phyloP scores from a whole-genome alignment of 2,329 filamentous ascomycete species.

The Trichoderma sp. region DNA sequence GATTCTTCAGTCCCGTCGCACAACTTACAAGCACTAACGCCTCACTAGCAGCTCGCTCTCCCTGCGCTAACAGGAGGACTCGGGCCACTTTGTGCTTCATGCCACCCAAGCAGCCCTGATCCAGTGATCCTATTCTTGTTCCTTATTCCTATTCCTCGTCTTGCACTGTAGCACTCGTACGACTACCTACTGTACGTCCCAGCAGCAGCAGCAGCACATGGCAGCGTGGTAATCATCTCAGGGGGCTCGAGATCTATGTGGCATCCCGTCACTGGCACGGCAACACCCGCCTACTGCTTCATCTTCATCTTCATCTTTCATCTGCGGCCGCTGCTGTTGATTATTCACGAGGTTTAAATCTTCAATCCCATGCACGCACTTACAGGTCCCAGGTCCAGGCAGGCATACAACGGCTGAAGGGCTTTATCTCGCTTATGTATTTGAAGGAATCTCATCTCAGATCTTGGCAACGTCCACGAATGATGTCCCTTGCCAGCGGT shows the following conservation, averaged over 20 bases:
- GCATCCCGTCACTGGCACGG: not conserved
- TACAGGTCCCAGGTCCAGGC: not conserved
- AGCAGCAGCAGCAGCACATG: not conserved
- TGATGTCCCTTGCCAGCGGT: not conserved
- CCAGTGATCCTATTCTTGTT: not conserved
- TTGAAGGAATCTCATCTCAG: not conserved
- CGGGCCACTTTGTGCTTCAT: not conserved
- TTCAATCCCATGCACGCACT: not conserved
- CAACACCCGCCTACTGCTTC: not conserved
- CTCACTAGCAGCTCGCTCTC: not conserved
- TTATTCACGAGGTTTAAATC: not conserved
- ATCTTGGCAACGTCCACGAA: not conserved
- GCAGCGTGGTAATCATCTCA: constrained; percentile 11
- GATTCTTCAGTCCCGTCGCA: not conserved
- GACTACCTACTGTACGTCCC: too few species aligned
- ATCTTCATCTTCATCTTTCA: not conserved
- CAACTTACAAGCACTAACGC: not conserved
- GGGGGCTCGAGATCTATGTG: constrained; percentile 1
- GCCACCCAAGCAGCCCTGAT: not conserved
- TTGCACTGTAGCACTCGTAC: not conserved
- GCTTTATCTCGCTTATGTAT: not conserved
- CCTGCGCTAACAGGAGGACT: not conserved
- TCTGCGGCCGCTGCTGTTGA: not conserved
- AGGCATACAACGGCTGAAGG: not conserved
- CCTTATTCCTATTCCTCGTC: not conserved